A percentile compares a stretch with the other conserved stretches of the same genome.
These are phyloP conservation scores for Globisporangium heterothallicum DNA, from an alignment of 352 stramenopile species.

Conservation along the genomic window DNA sequence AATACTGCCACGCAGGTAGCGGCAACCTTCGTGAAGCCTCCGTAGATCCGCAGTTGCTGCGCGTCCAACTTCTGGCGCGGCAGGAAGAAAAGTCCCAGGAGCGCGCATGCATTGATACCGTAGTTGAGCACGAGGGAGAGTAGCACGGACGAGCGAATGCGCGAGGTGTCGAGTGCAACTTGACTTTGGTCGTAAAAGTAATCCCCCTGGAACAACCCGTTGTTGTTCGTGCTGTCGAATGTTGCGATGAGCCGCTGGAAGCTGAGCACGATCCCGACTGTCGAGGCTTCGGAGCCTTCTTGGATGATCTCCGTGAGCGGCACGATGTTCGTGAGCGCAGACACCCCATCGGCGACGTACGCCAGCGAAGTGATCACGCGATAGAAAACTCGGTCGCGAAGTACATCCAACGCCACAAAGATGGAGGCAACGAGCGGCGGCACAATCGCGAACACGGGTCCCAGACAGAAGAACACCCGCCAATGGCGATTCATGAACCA, in stretches of 20 bases:
- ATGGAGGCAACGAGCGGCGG: constrained; percentile 20
- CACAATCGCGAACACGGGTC: constrained; percentile 22
- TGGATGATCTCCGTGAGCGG: constrained; percentile 56
- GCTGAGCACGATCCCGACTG: constrained; percentile 44
- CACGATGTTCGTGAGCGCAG: constrained; percentile 24
- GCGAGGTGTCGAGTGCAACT: constrained; percentile 21
- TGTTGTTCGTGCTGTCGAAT: constrained; percentile 32
- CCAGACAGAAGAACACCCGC: constrained; percentile 26
- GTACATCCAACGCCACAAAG: constrained; percentile 23
- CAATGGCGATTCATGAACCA: constrained; percentile 41
- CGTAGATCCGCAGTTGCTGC: constrained; percentile 56
- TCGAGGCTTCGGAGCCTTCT: constrained; percentile 41
- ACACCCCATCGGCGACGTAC: constrained; percentile 16
- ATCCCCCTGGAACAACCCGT: constrained; percentile 31
- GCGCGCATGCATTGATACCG: constrained; percentile 31
- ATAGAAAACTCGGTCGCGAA: constrained; percentile 28
- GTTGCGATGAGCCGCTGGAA: constrained; percentile 47
- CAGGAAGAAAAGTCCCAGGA: constrained; percentile 31
- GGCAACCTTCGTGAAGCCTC: constrained; percentile 46
- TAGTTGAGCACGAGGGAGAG: constrained; percentile 33
- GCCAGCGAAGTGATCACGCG: constrained; percentile 20
- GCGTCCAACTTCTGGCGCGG: constrained; percentile 55
- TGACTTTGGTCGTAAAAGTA: constrained; percentile 25
- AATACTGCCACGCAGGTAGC: constrained; percentile 28
- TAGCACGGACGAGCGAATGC: constrained; percentile 26